Base-by-base conservation (phyloP, 106 monocot species). In the Dendrobium chrysotoxum region DNA sequence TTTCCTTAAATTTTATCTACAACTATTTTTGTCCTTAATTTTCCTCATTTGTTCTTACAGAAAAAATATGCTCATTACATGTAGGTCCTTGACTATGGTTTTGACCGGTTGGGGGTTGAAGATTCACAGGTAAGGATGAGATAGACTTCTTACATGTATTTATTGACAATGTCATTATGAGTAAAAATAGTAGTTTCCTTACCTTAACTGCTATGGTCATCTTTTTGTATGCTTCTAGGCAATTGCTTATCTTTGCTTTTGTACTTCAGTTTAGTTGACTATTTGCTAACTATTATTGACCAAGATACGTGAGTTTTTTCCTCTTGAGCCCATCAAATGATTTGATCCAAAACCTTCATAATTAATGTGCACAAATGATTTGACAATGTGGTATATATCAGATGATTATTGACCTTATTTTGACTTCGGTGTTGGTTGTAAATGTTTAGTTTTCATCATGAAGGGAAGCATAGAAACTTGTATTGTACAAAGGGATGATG, bases 61-160 rank as follows among this genome's bases (percentile, higher is more conserved):
- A 10, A 35, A n/a, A 50, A 39, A 70, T 35, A 13, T 35, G n/a
- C 23, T 77, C 18, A 75, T 50, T 73, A 76, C 28, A 75, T 87
- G 12, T 75, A 97, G 98, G 86, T 95, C 80, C 94, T 95, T 89
- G 98, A 98, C 80, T 93, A 88, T 87, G 98, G 85, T 26, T 98
- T 98, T 84, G 98, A 98, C 39, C 85, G 88, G 23, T 81, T 98
- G 77, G 98, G 98, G 80, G 95, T 80, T 40, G 78, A 83, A 78
- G 85, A 65, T 68, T 68, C 80, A 44, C 72, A 89, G 88, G 95
- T 92, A 82, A 28, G 9, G 26, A 76, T 28, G 12, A 35, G 70
- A 31, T 1, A 70, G 12, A 70, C 70, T 31, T 7, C 20, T 39
- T 42, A 41, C 41, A 74, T 74, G 20, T 74, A 5, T 4, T 40